Conservation (phyloP, 2,329 filamentous ascomycete species). For the Aspergillus proliferans region DNA sequence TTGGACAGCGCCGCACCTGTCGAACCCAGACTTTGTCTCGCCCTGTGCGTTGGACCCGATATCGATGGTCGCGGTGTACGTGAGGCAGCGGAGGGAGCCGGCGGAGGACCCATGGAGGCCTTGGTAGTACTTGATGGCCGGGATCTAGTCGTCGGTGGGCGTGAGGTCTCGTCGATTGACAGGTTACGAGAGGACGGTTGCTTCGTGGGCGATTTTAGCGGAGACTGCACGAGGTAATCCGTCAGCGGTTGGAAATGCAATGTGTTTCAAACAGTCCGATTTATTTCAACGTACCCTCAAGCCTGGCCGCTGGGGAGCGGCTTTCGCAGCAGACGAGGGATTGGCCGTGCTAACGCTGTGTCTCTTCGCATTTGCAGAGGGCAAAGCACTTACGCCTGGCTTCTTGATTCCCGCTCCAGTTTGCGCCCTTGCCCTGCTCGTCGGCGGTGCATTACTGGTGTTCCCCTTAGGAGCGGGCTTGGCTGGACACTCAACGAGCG, state of each 20-base stretch:
- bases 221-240: conserved; percentile 49
- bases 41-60: conserved; percentile 25
- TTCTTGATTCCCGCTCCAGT: conserved; percentile 37
- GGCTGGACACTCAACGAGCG: conserved; percentile 38
- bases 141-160: conserved; percentile 49
- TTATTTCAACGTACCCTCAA: conserved; percentile 27
- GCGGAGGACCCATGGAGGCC: conserved; percentile 63
- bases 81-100: conserved; percentile 24
- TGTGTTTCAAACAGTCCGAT: background rate
- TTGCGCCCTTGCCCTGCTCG: conserved; percentile 34
- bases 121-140: conserved; percentile 53
- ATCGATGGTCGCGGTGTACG: conserved; percentile 36
- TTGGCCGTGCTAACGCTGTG: conserved; percentile 67
- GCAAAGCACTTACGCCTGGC: conserved; percentile 37
- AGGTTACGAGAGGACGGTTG: conserved; percentile 48
- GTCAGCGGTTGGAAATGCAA: conserved; percentile 16
- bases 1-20: conserved; percentile 21
- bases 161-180: conserved; percentile 41
- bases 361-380: conserved; percentile 54
- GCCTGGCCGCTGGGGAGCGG: conserved; percentile 31
- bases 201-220: conserved; percentile 74
- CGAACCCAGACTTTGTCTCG: conserved; percentile 24
- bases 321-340: conserved; percentile 61
- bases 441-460: conserved; percentile 15
- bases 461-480: conserved; percentile 31